Evolutionary conservation across 345 rosid species (phyloP).

Genomic region (Populus simonii): DNA sequence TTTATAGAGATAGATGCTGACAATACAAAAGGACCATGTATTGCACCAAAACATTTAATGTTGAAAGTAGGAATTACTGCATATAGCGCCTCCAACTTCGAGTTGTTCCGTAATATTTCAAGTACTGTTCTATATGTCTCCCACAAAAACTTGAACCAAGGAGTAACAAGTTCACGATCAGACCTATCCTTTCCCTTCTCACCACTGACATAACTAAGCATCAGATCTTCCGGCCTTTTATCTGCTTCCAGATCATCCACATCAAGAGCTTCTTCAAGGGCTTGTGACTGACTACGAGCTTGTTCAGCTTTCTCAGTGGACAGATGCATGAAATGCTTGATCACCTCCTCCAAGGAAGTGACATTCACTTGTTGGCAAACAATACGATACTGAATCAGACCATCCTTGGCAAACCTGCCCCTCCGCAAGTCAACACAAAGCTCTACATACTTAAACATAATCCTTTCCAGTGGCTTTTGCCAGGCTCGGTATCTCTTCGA

Average conservation of each 20-base stretch:
- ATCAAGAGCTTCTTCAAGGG: conserved; percentile 96
- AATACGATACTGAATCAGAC: conserved; percentile 86
- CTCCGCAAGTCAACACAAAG: conserved; percentile 91
- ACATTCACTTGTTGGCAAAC: conserved; percentile 98
- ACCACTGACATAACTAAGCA: conserved; percentile 97
- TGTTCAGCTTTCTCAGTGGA: conserved; percentile 97
- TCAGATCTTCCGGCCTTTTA: conserved; percentile 90
- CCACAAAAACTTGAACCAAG: conserved; percentile 99
- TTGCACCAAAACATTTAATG: neutral
- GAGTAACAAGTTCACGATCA: conserved; percentile 94
- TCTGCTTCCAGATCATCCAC: conserved; percentile 99
- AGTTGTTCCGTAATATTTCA: conserved; percentile 89
- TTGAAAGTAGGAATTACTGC: conserved; percentile 58
- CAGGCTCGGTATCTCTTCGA: conserved; percentile 92
- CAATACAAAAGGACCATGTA: neutral
- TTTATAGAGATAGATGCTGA: neutral
- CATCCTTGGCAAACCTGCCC: conserved; percentile 96
- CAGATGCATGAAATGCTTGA: conserved; percentile 91
- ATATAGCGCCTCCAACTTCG: conserved; percentile 93
- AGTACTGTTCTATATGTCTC: conserved; percentile 99
- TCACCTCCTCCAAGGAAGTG: conserved; percentile 93
- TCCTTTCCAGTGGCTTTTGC: conserved; percentile 88
- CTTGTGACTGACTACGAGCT: conserved; percentile 90
- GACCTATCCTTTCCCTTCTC: conserved; percentile 99
- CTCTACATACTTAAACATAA: conserved; percentile 95